These are phyloP conservation scores for Solanum virginianum DNA, from an alignment of 257 asterid species.

Conservation along the genomic window DNA sequence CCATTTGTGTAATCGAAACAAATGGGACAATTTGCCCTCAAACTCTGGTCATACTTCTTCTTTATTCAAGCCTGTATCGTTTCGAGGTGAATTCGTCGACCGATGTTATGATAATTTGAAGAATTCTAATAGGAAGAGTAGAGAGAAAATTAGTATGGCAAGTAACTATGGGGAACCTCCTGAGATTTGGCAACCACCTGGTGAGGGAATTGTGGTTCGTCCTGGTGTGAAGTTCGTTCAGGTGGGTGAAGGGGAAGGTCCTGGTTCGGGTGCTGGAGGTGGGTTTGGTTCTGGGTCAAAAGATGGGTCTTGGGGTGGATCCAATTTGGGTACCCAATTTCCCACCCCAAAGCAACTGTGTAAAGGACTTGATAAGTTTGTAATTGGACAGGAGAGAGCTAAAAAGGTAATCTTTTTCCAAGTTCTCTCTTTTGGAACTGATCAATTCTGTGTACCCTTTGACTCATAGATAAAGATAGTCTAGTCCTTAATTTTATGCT, in stretches of 20 bases:
- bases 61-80: constrained; percentile 40
- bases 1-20: constrained; percentile 31
- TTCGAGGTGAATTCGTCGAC: constrained; percentile 33
- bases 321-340: constrained; percentile 59
- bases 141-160: constrained; percentile 19
- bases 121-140: constrained; percentile 5
- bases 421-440: neutral
- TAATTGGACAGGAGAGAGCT: constrained; percentile 94
- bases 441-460: neutral
- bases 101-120: constrained; percentile 3
- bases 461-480: neutral
- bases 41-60: constrained; percentile 31
- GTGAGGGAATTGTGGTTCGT: constrained; percentile 63
- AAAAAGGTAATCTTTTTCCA: constrained; percentile 52
- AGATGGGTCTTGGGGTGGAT: constrained; percentile 88
- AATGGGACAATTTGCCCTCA: constrained; percentile 28
- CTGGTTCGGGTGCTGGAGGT: constrained; percentile 41
- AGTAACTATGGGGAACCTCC: constrained; percentile 91
- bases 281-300: constrained; percentile 42
- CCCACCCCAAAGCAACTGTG: constrained; percentile 98
- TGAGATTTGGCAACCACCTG: constrained; percentile 97
- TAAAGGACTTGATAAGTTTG: constrained; percentile 92
- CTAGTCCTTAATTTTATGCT: neutral
- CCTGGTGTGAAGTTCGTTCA: constrained; percentile 62
- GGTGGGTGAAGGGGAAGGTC: constrained; percentile 34